Conservation (phyloP, 2,329 filamentous ascomycete species). For the Pseudocercospora fuligena region DNA sequence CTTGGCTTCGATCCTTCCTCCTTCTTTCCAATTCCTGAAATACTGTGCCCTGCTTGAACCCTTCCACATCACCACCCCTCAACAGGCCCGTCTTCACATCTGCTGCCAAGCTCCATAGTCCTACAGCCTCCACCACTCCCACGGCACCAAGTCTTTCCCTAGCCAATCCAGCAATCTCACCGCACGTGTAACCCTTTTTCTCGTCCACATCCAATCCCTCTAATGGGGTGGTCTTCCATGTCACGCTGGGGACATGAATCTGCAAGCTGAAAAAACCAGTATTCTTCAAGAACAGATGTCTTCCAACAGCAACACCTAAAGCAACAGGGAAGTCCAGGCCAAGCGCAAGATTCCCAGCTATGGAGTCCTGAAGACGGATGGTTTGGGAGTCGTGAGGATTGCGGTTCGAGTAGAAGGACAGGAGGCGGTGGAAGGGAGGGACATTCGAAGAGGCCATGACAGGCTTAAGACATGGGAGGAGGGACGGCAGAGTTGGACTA, state of each 20-base stretch:
- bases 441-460: slow-evolving; percentile 14
- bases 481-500: neutral
- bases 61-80: slow-evolving; percentile 39
- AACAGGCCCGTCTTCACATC: slow-evolving; percentile 39
- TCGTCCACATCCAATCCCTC: slow-evolving; percentile 41
- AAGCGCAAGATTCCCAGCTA: slow-evolving; percentile 42
- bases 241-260: slow-evolving; percentile 42
- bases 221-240: slow-evolving; percentile 35
- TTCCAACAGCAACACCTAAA: slow-evolving; percentile 39
- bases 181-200: slow-evolving; percentile 36
- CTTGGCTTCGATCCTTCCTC: slow-evolving; percentile 39
- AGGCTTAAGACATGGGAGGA: neutral
- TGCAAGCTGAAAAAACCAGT: slow-evolving; percentile 39
- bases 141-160: slow-evolving; percentile 30
- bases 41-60: slow-evolving; percentile 40
- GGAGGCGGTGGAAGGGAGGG: slow-evolving; percentile 44
- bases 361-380: slow-evolving; percentile 42
- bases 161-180: slow-evolving; percentile 36
- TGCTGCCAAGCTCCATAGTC: slow-evolving; percentile 41
- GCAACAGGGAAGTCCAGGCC: slow-evolving; percentile 46
- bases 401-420: slow-evolving; percentile 43
- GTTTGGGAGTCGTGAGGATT: slow-evolving; percentile 37
- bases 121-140: slow-evolving; percentile 38
- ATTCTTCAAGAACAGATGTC: slow-evolving; percentile 42
- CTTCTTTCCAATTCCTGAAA: slow-evolving; percentile 37